Percentiles rank a stretch among this genome's conserved stretches.
Conservation (phyloP, 805 yeast species). For the Brettanomyces naardenensis region DNA sequence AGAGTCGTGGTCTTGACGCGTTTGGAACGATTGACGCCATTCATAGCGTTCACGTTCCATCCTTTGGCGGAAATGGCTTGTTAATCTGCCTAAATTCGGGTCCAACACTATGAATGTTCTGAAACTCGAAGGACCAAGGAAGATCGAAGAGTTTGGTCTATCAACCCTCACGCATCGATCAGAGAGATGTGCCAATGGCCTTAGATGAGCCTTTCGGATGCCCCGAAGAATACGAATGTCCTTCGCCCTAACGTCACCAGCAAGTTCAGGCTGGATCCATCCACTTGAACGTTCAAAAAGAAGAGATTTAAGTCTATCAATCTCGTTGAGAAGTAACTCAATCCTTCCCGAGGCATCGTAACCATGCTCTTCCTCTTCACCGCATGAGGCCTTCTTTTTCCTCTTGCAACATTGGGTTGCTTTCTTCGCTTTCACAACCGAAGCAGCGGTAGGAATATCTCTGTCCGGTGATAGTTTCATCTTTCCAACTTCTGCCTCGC, state of each 20-base stretch:
- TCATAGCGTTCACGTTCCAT: not conserved
- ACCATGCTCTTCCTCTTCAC: not conserved
- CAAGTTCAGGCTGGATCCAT: not conserved
- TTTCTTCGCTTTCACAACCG: too few species aligned
- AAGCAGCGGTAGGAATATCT: too few species aligned
- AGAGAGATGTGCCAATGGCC: not conserved
- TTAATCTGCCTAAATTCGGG: not conserved
- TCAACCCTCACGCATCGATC: slow-evolving; percentile 1
- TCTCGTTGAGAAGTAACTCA: slow-evolving; percentile 3
- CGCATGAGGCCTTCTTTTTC: not conserved
- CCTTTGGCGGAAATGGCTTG: not conserved
- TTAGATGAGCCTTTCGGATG: slow-evolving; percentile 2
- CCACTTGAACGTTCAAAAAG: not conserved
- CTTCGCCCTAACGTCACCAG: not conserved
- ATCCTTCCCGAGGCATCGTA: not conserved
- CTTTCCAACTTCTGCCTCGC: too few species aligned
- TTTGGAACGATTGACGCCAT: not conserved
- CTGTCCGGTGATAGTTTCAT: too few species aligned
- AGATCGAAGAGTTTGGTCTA: not conserved
- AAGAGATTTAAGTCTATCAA: slow-evolving; percentile 1
- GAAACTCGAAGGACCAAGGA: slow-evolving; percentile 3
- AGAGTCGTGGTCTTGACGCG: not conserved
- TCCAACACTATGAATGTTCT: not conserved
- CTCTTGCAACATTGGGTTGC: too few species aligned
- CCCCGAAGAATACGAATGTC: slow-evolving; percentile 3